Evolutionary conservation across 768 basidiomycete genomes (phyloP).

Genomic region (Leccinellum albellum): DNA sequence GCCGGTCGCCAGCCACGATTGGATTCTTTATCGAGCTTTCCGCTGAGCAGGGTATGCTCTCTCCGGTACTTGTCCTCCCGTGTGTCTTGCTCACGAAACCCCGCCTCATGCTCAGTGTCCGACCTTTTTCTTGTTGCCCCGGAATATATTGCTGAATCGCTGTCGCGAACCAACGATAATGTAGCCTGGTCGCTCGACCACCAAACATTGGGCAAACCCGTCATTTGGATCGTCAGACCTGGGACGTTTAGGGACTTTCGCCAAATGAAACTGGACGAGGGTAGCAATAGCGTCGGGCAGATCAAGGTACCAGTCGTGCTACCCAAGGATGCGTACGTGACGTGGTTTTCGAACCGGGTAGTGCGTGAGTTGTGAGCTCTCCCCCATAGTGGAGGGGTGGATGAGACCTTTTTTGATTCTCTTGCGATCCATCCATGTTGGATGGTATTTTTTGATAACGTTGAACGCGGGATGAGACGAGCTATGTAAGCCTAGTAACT

Average conservation of each 20-base stretch:
- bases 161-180: background rate
- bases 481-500: background rate
- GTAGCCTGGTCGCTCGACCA: background rate
- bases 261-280: background rate
- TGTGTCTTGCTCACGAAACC: background rate
- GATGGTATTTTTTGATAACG: background rate
- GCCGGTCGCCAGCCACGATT: background rate
- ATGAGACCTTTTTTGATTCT: background rate
- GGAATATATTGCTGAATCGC: background rate
- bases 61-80: background rate
- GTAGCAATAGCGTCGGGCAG: background rate
- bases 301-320: background rate
- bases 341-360: background rate
- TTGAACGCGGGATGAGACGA: background rate
- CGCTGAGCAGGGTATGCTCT: background rate
- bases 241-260: background rate
- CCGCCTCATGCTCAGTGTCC: background rate
- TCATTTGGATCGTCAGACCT: background rate
- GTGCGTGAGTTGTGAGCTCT: background rate
- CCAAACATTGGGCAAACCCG: background rate
- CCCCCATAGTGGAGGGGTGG: no score
- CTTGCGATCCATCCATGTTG: background rate
- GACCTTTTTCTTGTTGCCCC: background rate
- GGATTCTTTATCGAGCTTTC: background rate
- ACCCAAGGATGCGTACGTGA: background rate